Percentiles rank a stretch among this genome's conserved stretches.
phyloP scores from a whole-genome alignment of 805 yeast genomes.

The Saccharomycopsis microspora region DNA sequence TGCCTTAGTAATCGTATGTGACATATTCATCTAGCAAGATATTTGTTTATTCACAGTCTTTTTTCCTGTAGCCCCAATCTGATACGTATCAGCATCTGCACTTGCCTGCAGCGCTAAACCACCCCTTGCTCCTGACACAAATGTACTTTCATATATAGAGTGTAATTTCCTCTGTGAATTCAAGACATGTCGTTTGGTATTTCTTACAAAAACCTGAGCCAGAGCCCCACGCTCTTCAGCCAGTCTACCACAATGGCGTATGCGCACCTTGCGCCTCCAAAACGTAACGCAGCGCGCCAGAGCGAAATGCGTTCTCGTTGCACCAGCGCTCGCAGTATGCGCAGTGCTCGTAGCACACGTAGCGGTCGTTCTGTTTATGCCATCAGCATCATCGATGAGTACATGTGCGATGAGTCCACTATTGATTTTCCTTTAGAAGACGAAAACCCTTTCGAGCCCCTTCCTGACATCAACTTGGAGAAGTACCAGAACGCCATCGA shows the following conservation, averaged over 20 bases:
- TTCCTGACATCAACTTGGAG: conserved; percentile 2
- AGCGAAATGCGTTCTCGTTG: not conserved
- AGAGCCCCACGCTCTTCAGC: conserved; percentile 2
- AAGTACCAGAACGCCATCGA: not conserved
- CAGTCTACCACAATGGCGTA: conserved; percentile 3
- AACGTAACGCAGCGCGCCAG: not conserved
- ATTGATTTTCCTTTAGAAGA: conserved; percentile 6
- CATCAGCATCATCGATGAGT: conserved; percentile 12
- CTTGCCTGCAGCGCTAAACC: too few species aligned
- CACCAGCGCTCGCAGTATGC: conserved; percentile 1
- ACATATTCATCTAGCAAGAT: too few species aligned
- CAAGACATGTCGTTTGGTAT: conserved; percentile 5
- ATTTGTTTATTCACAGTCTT: too few species aligned
- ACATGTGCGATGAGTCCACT: conserved; percentile 8
- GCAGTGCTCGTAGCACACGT: not conserved
- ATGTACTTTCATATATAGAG: too few species aligned
- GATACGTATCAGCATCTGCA: too few species aligned
- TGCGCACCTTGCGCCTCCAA: not conserved
- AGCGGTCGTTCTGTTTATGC: conserved; percentile 6
- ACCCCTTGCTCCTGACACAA: too few species aligned
- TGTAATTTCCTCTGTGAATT: not conserved
- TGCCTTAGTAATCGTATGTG: too few species aligned
- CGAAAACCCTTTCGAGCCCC: conserved; percentile 8
- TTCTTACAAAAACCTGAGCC: not conserved
- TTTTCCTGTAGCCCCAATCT: too few species aligned